phyloP scores from a whole-genome alignment of 1,284 basidiomycete genomes.

The Coniophora puteana region DNA sequence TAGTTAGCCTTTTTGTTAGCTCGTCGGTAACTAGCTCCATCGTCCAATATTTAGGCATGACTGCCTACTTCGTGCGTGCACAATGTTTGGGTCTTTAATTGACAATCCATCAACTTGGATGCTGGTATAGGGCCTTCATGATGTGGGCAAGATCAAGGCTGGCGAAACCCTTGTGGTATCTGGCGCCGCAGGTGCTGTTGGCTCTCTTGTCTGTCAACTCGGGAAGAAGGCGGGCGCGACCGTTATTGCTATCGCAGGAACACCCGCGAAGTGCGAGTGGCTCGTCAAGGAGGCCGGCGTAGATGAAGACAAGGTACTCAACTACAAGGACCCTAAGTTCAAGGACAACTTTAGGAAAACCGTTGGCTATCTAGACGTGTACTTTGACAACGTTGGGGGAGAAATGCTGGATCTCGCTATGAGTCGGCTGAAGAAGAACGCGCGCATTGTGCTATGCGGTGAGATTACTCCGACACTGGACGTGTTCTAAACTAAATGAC shows the following conservation, averaged over 20 bases:
- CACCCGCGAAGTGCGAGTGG: constrained; percentile 80
- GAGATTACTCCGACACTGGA: constrained; percentile 17
- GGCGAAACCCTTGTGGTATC: constrained; percentile 85
- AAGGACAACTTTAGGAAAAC: constrained; percentile 55
- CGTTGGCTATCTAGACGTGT: constrained; percentile 72
- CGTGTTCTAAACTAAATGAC: constrained; percentile 7
- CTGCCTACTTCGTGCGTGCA: constrained; percentile 73
- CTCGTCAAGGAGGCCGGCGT: constrained; percentile 79
- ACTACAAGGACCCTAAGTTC: constrained; percentile 85
- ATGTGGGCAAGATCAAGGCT: constrained; percentile 73
- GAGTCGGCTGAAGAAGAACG: constrained; percentile 69
- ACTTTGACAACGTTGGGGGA: constrained; percentile 88
- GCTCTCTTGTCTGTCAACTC: constrained; percentile 72
- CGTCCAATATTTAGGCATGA: constrained; percentile 50
- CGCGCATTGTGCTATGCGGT: constrained; percentile 78
- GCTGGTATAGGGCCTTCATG: constrained; percentile 66
- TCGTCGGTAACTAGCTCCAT: constrained; percentile 1
- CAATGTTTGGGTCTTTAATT: constrained; percentile 4
- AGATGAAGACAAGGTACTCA: constrained; percentile 77
- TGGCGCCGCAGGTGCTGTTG: constrained; percentile 88
- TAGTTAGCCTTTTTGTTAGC: background rate
- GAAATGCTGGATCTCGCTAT: constrained; percentile 78
- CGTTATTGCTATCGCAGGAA: constrained; percentile 75
- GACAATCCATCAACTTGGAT: constrained; percentile 1
- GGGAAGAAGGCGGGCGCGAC: constrained; percentile 73